A percentile compares a stretch with the other conserved stretches of the same genome.
Evolutionary conservation across 2,329 filamentous ascomycete species (phyloP).

Genomic region (Ophiognomonia clavigignenti-juglandacearum): DNA sequence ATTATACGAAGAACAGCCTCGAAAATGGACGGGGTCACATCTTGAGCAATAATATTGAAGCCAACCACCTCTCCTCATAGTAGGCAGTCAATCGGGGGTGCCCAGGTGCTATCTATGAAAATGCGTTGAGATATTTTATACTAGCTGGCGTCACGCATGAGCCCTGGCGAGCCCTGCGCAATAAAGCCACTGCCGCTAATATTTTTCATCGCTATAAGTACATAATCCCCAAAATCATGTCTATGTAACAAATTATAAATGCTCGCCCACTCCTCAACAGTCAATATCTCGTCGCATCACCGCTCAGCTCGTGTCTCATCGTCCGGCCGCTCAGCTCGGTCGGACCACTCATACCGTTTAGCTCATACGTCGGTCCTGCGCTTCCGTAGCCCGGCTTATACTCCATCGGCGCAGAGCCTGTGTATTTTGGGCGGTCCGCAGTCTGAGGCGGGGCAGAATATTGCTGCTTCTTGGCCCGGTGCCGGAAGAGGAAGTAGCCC

Average conservation of each 20-base stretch:
- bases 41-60: no score
- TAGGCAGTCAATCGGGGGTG: no score
- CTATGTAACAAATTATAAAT: neutral
- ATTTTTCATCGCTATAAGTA: no score
- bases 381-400: neutral
- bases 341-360: neutral
- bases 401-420: neutral
- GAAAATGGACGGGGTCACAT: no score
- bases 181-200: no score
- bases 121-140: no score
- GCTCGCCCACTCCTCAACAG: neutral
- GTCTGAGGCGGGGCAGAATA: neutral
- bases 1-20: no score
- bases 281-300: neutral
- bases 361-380: neutral
- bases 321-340: neutral
- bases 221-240: neutral
- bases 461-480: neutral
- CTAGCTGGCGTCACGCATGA: no score
- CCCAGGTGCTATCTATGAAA: no score
- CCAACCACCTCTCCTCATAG: no score
- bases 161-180: no score
- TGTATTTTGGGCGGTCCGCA: neutral
- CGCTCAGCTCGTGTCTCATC: neutral
- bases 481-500: neutral